A percentile compares a stretch with the other conserved stretches of the same genome.
phyloP scores from a whole-genome alignment of 371 early-diverging fungal genomes.

The Haplosporangium sp. region DNA sequence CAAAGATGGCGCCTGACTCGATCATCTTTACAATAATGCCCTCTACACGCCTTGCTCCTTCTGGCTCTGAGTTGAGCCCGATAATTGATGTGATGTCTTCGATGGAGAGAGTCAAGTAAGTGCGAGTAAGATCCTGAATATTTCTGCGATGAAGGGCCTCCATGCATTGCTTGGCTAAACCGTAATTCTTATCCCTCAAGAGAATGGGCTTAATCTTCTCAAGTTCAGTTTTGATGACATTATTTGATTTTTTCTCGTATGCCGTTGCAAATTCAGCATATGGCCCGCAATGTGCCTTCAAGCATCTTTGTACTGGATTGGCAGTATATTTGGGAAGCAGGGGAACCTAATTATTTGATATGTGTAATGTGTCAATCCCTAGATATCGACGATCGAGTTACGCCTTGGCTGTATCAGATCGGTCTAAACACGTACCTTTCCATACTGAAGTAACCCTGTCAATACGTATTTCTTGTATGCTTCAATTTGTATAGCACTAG shows the following conservation, averaged over 20 bases:
- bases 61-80: conserved; percentile 55
- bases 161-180: conserved; percentile 78
- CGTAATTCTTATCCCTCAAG: conserved; percentile 70
- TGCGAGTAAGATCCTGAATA: conserved; percentile 79
- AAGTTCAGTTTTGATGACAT: conserved; percentile 24
- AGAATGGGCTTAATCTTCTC: conserved; percentile 38
- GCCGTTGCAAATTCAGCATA: conserved; percentile 73
- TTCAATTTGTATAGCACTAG: conserved; percentile 83
- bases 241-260: conserved; percentile 61
- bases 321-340: conserved; percentile 76
- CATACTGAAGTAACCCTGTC: conserved; percentile 70
- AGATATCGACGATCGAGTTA: not conserved
- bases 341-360: conserved; percentile 34
- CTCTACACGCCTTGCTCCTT: conserved; percentile 25
- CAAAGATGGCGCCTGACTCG: conserved; percentile 68
- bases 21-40: conserved; percentile 59
- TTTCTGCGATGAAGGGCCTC: conserved; percentile 66
- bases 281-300: conserved; percentile 58
- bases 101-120: conserved; percentile 81
- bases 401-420: not conserved
- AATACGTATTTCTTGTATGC: conserved; percentile 80
- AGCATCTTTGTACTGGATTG: conserved; percentile 60
- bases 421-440: conserved; percentile 51
- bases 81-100: conserved; percentile 72
- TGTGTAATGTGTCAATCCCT: not conserved